A percentile compares a stretch with the other conserved stretches of the same genome.
Evolutionary conservation across 2,329 filamentous ascomycete species (phyloP).

Genomic region (Claviceps capensis): DNA sequence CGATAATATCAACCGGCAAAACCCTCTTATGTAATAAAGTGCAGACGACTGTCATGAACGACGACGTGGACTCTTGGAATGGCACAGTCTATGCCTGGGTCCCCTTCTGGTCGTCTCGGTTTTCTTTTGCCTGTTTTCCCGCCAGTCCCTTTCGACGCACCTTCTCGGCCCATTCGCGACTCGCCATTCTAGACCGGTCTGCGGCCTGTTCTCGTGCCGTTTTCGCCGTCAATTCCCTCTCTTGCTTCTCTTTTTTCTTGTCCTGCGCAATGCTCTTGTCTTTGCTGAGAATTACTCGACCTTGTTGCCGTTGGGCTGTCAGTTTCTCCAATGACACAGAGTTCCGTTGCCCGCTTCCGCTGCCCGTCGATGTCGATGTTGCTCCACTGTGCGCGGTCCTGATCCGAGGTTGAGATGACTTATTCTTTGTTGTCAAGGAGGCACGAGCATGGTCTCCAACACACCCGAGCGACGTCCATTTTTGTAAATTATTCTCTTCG

Average conservation of each 20-base stretch:
- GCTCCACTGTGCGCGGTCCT: conserved; percentile 19
- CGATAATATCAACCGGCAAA: no score
- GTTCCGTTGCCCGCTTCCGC: conserved; percentile 30
- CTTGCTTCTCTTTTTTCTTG: conserved; percentile 37
- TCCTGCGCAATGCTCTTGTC: conserved; percentile 35
- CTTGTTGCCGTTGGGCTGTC: conserved; percentile 36
- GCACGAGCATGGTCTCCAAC: conserved; percentile 3
- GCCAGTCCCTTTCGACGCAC: conserved; percentile 29
- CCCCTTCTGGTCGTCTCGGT: neutral
- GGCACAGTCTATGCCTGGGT: neutral
- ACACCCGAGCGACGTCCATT: conserved; percentile 13
- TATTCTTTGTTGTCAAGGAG: conserved; percentile 2
- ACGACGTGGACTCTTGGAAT: neutral
- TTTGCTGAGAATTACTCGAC: conserved; percentile 38
- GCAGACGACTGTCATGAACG: neutral
- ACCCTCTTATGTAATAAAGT: no score
- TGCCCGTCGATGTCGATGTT: conserved; percentile 32
- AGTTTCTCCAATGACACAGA: conserved; percentile 36
- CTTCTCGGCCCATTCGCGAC: conserved; percentile 50
- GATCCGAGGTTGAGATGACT: conserved; percentile 12
- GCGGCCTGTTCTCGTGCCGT: conserved; percentile 45
- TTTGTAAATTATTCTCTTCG: conserved; percentile 9
- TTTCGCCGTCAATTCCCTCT: conserved; percentile 40
- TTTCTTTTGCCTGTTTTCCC: conserved; percentile 8
- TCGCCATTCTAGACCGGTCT: conserved; percentile 43